Evolutionary conservation across 148 eudicot species (phyloP).

Genomic region (Silene conica): DNA sequence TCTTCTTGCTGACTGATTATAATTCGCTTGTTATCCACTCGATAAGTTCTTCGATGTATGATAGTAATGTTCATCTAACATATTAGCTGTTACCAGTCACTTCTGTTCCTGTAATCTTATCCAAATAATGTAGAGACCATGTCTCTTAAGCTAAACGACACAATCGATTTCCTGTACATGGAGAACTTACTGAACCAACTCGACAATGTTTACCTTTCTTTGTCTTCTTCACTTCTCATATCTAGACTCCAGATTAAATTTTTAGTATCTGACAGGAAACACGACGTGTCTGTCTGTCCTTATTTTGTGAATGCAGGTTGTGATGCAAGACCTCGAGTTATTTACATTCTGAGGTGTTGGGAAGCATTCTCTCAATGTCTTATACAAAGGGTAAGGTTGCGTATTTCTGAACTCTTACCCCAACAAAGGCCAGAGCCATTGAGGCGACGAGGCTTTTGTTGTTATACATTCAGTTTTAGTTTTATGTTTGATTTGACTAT

Average conservation of each 20-base stretch:
- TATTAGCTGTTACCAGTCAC: background rate
- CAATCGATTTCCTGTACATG: too few species aligned
- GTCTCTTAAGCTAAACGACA: background rate
- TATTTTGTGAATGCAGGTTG: background rate
- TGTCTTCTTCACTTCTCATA: too few species aligned
- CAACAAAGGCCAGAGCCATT: background rate
- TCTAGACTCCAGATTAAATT: too few species aligned
- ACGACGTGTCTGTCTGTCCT: too few species aligned
- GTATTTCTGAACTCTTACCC: background rate
- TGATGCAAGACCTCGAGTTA: background rate
- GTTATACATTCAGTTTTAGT: background rate
- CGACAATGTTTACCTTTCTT: too few species aligned
- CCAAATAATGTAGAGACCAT: background rate
- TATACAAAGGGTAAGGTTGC: background rate
- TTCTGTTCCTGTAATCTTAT: background rate
- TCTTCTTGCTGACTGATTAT: background rate
- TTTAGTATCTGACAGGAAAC: too few species aligned
- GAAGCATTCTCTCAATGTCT: background rate
- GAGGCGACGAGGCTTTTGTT: background rate
- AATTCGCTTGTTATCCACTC: background rate
- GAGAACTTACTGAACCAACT: background rate
- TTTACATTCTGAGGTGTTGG: background rate
- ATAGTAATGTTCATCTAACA: background rate
- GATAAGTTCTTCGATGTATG: too few species aligned
- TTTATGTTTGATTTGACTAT: too few species aligned